Evolutionary conservation across 495 filamentous ascomycete species (phyloP), one percentile per base, ranked within the genome.

Genomic region (Aspergillus funiculosus): DNA sequence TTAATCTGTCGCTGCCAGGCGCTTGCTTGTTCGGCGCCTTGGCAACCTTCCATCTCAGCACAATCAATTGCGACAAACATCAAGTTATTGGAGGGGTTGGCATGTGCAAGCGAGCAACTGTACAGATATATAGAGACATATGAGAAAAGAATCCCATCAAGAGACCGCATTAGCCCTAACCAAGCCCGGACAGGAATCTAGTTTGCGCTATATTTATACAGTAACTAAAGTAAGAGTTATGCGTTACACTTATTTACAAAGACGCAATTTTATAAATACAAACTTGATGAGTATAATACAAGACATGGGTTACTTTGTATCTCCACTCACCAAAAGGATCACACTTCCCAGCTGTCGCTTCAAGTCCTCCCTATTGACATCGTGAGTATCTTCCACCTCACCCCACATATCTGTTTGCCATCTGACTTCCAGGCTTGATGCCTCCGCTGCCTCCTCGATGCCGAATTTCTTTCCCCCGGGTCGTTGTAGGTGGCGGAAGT

Each of bases 341-440:
- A 87, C 83, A 63, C 86, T 91, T 14, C 90, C 92, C 47, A 98
- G 63, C 69, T 95, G 92, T 52, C 92, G 76, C 63, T 76, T 77
- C 53, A 97, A 30, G 68, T 98, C 92, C 67, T 94, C 92, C 63
- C 81, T 88, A 56, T 95, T 83, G 2, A 98, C 92, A 78, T 98
- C 92, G 67, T 98, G 94, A 29, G 89, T 94, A 68, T 98, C 92
- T 66, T 98, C 94, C 3, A 98, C 92, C 70, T 94, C 89, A 1
- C 92, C 92, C 89, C 92, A 97, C 68, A 81, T 76, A 11, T 79
- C 69, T 4, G 85, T 94, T 76, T 98, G 92, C 83, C 87, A 96
- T 51, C 75, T 73, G 13, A 95, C 87, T 72, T 98, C 92, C 15
- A 92, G 52, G 51, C 78, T 94, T 3, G 82, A 81, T 18, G 88